A percentile compares a stretch with the other conserved stretches of the same genome.
These are phyloP conservation scores for Dioscorea cayenensis DNA, from an alignment of 116 monocot genomes.

Conservation along the genomic window DNA sequence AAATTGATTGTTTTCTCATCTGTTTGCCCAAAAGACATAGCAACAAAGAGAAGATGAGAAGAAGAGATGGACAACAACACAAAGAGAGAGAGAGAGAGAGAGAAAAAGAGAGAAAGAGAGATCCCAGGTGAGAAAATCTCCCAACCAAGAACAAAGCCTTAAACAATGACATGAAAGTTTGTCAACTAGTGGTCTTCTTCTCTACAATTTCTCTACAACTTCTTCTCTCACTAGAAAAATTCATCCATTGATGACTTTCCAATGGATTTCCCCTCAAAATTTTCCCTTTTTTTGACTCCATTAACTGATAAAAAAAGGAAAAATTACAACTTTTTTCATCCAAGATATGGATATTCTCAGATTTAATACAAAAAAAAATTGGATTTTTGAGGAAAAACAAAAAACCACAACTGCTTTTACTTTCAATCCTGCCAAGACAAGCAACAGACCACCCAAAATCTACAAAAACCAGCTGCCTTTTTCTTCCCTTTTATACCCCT, in stretches of 20 bases:
- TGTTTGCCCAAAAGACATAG: slow-evolving; percentile 18
- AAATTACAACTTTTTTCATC: background rate
- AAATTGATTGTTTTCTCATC: slow-evolving; percentile 22
- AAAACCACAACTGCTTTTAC: background rate
- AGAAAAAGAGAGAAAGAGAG: slow-evolving; percentile 7
- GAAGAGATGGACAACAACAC: background rate
- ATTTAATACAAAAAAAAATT: background rate
- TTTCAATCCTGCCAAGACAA: background rate
- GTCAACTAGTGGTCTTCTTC: background rate
- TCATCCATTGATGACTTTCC: background rate
- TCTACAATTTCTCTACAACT: background rate
- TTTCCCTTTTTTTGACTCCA: background rate
- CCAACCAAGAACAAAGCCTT: background rate
- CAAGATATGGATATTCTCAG: background rate
- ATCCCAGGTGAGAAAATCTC: slow-evolving; percentile 7
- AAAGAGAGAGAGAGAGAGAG: slow-evolving; percentile 5
- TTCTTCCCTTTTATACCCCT: background rate
- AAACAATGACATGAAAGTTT: background rate
- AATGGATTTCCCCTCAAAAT: background rate
- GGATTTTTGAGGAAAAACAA: background rate
- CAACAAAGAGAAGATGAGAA: background rate
- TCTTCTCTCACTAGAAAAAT: background rate
- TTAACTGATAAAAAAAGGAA: background rate
- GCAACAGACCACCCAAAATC: background rate
- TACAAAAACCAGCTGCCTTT: slow-evolving; percentile 1